Percentiles rank a stretch among this genome's conserved stretches.
Conservation (phyloP, 2,329 filamentous ascomycete species). For the Didymella exigua region DNA sequence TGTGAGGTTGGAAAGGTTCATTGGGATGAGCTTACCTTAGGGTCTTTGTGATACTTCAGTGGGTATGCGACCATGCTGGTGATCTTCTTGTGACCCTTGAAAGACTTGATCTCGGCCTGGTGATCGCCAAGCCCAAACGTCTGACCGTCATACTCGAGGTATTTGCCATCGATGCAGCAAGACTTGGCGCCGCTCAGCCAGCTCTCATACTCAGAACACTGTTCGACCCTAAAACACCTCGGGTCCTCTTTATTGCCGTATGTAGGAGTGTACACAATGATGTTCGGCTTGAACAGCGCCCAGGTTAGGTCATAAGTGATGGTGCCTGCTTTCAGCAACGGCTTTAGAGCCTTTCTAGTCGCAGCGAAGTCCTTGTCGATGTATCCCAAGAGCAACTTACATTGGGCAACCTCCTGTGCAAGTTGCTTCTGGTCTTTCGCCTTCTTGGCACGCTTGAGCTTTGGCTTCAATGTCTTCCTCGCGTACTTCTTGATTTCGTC, state of each 20-base stretch:
- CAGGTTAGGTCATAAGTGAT: slow-evolving; percentile 90
- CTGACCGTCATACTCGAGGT: slow-evolving; percentile 89
- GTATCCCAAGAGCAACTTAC: slow-evolving; percentile 76
- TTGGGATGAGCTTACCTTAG: slow-evolving; percentile 48
- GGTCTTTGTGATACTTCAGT: slow-evolving; percentile 77
- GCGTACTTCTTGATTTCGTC: slow-evolving; percentile 71
- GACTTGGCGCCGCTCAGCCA: slow-evolving; percentile 72
- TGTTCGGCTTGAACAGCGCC: slow-evolving; percentile 88
- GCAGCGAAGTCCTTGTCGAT: slow-evolving; percentile 82
- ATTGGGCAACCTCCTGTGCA: slow-evolving; percentile 64
- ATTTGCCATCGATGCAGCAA: slow-evolving; percentile 77
- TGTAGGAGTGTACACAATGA: slow-evolving; percentile 75
- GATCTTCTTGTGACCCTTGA: slow-evolving; percentile 83
- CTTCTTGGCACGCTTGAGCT: slow-evolving; percentile 62
- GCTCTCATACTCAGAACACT: slow-evolving; percentile 70
- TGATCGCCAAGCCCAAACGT: slow-evolving; percentile 77
- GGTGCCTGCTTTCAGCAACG: slow-evolving; percentile 78
- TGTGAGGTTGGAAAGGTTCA: not conserved
- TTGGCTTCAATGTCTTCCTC: slow-evolving; percentile 68
- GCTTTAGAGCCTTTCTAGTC: slow-evolving; percentile 78
- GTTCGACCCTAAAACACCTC: slow-evolving; percentile 80
- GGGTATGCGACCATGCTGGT: slow-evolving; percentile 78
- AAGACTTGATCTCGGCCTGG: slow-evolving; percentile 71
- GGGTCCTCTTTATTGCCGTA: slow-evolving; percentile 79
- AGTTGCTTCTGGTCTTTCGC: slow-evolving; percentile 66